Conservation (phyloP, 345 rosid genomes). For the Durio zibethinus region DNA sequence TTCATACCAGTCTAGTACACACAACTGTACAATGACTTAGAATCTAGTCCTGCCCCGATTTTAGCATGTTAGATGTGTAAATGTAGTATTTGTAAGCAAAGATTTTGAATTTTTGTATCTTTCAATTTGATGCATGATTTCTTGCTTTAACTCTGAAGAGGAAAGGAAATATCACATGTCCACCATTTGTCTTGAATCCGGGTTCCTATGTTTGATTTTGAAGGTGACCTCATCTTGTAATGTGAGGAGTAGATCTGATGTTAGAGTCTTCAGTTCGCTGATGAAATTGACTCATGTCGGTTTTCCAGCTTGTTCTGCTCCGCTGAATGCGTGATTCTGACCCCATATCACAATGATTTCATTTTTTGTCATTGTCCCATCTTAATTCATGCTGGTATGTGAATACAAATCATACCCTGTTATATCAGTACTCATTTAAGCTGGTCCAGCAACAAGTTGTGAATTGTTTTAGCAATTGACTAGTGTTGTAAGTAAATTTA, state of each 20-base stretch:
- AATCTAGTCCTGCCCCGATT: not conserved
- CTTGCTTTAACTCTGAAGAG: not conserved
- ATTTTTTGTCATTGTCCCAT: not conserved
- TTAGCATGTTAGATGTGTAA: not conserved
- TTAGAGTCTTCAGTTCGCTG: not conserved
- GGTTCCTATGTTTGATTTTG: no score
- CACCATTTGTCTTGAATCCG: not conserved
- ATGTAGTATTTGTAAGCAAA: not conserved
- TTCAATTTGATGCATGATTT: not conserved
- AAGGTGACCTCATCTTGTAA: not conserved
- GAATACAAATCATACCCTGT: not conserved
- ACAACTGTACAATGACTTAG: not conserved
- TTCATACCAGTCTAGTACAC: slow-evolving; percentile 2
- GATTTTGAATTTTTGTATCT: not conserved
- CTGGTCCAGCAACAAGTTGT: not conserved
- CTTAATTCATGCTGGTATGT: not conserved
- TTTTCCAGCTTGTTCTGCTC: not conserved
- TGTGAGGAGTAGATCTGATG: not conserved
- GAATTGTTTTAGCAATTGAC: not conserved
- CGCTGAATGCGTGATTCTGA: not conserved
- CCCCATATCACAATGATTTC: not conserved
- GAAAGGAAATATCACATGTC: not conserved
- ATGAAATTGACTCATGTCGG: not conserved
- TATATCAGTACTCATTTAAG: not conserved
- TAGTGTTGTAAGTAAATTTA: no score